phyloP scores from a whole-genome alignment of 805 yeast genomes.

The Candida koratica region DNA sequence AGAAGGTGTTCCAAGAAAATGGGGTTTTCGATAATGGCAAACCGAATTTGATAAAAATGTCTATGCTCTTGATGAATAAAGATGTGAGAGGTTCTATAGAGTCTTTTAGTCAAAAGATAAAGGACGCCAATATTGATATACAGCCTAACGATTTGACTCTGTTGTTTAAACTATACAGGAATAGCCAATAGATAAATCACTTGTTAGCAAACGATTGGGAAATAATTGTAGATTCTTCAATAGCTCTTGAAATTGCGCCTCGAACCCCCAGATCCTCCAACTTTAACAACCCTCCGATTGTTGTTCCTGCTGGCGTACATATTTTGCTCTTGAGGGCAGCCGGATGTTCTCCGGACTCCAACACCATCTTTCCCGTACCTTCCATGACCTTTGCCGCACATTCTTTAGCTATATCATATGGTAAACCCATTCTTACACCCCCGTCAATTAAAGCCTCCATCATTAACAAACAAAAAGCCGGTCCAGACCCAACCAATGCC shows the following conservation, averaged over 20 bases:
- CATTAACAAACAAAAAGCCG: slow-evolving; percentile 87
- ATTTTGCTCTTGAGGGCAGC: slow-evolving; percentile 82
- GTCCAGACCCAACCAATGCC: slow-evolving; percentile 92
- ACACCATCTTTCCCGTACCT: slow-evolving; percentile 90
- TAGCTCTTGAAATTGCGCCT: slow-evolving; percentile 81
- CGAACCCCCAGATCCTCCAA: slow-evolving; percentile 91
- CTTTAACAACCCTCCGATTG: slow-evolving; percentile 89
- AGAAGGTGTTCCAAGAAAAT: slow-evolving; percentile 25
- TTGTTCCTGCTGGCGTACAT: slow-evolving; percentile 97
- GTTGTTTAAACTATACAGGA: slow-evolving; percentile 6
- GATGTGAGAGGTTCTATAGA: slow-evolving; percentile 30
- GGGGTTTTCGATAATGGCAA: slow-evolving; percentile 26
- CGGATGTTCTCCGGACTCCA: slow-evolving; percentile 80
- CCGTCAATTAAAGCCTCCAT: slow-evolving; percentile 92
- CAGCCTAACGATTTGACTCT: slow-evolving; percentile 28
- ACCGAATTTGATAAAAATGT: slow-evolving; percentile 34
- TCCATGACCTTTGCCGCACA: slow-evolving; percentile 92
- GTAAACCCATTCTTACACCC: slow-evolving; percentile 91
- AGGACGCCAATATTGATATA: slow-evolving; percentile 28
- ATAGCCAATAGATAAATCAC: slow-evolving; percentile 10
- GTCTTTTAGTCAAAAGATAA: slow-evolving; percentile 28
- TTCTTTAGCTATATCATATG: slow-evolving; percentile 72
- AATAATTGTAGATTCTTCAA: slow-evolving; percentile 86
- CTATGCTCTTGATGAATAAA: slow-evolving; percentile 34
- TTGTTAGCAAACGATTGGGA: slow-evolving; percentile 51